Base-by-base conservation (phyloP, 1,139 yeast species). In the Kluyveromyces sp. region DNA sequence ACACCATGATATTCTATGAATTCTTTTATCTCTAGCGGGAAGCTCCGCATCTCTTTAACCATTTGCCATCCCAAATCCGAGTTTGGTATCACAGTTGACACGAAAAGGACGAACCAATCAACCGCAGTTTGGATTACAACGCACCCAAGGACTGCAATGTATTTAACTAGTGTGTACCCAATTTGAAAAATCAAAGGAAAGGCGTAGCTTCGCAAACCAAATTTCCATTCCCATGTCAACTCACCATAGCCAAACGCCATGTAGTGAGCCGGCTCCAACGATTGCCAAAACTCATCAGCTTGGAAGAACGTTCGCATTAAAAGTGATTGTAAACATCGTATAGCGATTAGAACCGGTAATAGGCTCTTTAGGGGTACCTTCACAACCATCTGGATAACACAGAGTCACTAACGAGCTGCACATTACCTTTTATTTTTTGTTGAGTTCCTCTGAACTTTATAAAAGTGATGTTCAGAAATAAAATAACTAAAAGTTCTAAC, bases 271-370 rank as follows among this genome's bases (percentile, higher is more conserved):
- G 97, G 96, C 60, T 94, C 98, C 40, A 94, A 68, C 0, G 92
- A 73, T 65, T 94, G 98, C 79, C 83, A 94, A 67, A 74, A 94
- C 64, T 94, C 99, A 64, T 94, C 99, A 0, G 98, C 94, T 64
- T 94, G 99, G 67, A 92, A 92, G 61, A 80, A 94, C 0, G 97
- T 88, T 48, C 64, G 64, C 4, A 79, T 75, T 0, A 79, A 63
- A 28, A 86, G 62, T 0, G 95, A 76, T 64, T 89, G 89, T 56
- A 78, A 34, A 4, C 83, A 52, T 37, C 97, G 67, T 21, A 75
- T 59, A 2, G 64, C 43, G 25, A 65, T 50, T 7, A 75, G 32
- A 7, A 52, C 40, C 25, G 48, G 39, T 30, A 41, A 29, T 7
- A 43, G 25, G 4, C 10, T 26, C 7, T 37, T 37, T 8, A 37